Evolutionary conservation across 768 basidiomycete genomes (phyloP).

Genomic region (Mycena rebaudengoi): DNA sequence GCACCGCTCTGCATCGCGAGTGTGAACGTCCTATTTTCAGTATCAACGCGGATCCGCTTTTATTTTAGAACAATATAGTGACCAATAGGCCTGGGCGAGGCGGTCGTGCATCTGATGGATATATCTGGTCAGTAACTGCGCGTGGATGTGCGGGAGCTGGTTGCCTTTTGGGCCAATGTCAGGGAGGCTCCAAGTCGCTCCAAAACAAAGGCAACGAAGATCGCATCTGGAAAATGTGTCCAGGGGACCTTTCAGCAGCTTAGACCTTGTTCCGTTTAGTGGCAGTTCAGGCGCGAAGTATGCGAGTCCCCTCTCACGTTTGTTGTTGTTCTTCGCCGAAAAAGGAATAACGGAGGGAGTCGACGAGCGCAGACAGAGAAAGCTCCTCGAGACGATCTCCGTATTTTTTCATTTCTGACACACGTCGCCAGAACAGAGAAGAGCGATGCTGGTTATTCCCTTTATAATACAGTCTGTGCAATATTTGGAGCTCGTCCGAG

Average conservation of each 20-base stretch:
- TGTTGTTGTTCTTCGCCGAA: conserved; percentile 48
- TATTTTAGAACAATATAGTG: conserved; percentile 19
- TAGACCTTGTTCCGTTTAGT: conserved; percentile 48
- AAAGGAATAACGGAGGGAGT: conserved; percentile 58
- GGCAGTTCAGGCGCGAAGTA: background rate
- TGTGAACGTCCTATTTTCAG: conserved; percentile 58
- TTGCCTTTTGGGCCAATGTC: conserved; percentile 57
- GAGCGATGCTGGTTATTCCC: conserved; percentile 80
- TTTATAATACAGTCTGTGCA: conserved; percentile 79
- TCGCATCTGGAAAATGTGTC: conserved; percentile 62
- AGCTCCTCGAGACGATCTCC: conserved; percentile 46
- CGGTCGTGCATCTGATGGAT: conserved; percentile 59
- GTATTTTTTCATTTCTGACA: conserved; percentile 67
- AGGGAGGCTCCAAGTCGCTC: conserved; percentile 46
- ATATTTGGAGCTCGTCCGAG: conserved; percentile 61
- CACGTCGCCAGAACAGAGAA: conserved; percentile 75
- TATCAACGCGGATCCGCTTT: background rate
- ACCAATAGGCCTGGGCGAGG: conserved; percentile 65
- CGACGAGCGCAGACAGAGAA: conserved; percentile 41
- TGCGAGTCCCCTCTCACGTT: conserved; percentile 42
- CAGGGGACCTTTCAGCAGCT: conserved; percentile 67
- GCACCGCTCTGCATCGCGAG: conserved; percentile 76
- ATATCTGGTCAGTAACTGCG: too few relatives aligned
- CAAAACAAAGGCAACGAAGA: conserved; percentile 42
- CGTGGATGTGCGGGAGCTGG: too few relatives aligned